Evolutionary conservation across 129 eudicot species (phyloP).

Genomic region (Tanacetum coccineum): DNA sequence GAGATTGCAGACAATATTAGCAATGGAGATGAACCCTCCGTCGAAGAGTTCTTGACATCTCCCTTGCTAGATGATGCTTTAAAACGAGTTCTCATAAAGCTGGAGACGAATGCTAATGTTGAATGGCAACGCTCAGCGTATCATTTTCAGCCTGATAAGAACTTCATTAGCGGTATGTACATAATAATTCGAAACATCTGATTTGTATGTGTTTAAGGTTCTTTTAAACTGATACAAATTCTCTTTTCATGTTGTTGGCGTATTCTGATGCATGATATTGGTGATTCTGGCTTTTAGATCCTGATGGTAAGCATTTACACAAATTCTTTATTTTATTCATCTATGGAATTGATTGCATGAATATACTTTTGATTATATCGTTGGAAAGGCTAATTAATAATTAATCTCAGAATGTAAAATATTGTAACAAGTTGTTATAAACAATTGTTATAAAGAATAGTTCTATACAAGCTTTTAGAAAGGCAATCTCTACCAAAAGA

Average conservation of each 20-base stretch:
- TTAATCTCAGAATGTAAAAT: not conserved
- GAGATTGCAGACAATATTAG: conserved; percentile 1
- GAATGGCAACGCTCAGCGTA: conserved; percentile 77
- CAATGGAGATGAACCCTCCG: conserved; percentile 4
- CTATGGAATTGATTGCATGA: not conserved
- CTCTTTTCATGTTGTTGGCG: conserved; percentile 15
- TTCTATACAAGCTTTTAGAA: no score
- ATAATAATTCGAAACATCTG: not conserved
- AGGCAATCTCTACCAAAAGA: no score
- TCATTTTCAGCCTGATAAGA: conserved; percentile 84
- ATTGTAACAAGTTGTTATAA: not conserved
- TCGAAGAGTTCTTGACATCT: conserved; percentile 12
- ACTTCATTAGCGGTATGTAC: conserved; percentile 74
- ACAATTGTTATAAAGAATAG: not conserved
- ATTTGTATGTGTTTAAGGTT: conserved; percentile 4
- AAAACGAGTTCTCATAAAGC: conserved; percentile 6
- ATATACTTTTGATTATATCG: conserved; percentile 4
- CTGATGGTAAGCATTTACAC: conserved; percentile 30
- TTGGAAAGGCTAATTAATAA: not conserved
- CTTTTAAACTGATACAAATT: conserved; percentile 17
- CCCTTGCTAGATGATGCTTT: not conserved
- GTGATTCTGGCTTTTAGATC: conserved; percentile 25
- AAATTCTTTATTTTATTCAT: not conserved
- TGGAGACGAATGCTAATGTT: conserved; percentile 42
- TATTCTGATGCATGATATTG: conserved; percentile 16